phyloP scores from a whole-genome alignment of 1,139 yeast species.

The Entelexis sorbosivorans region DNA sequence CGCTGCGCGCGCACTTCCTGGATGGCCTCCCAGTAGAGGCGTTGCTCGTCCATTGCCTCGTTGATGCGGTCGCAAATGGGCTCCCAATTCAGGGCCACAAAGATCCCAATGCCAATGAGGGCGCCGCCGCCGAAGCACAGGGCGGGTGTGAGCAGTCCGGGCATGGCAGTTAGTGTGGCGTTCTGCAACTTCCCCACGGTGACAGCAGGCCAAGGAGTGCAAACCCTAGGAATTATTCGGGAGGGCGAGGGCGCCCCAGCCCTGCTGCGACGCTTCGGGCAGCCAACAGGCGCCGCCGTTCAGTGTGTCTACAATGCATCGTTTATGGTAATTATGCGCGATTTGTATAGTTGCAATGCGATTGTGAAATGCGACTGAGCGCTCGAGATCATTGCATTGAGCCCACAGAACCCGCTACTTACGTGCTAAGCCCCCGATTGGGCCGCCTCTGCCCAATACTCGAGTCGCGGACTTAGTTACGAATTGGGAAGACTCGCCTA shows the following conservation, averaged over 20 bases:
- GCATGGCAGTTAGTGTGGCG: constrained; percentile 5
- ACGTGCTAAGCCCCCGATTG: too few relatives aligned
- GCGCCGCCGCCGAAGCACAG: constrained; percentile 2
- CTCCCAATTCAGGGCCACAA: constrained; percentile 2
- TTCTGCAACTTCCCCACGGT: neutral
- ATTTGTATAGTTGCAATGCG: too few relatives aligned
- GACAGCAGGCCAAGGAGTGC: neutral
- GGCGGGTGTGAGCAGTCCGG: constrained; percentile 5
- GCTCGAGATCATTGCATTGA: too few relatives aligned
- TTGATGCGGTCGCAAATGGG: neutral
- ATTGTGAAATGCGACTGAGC: too few relatives aligned
- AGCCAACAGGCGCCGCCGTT: too few relatives aligned
- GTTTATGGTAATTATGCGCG: too few relatives aligned
- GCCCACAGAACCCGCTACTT: too few relatives aligned
- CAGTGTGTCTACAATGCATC: too few relatives aligned
- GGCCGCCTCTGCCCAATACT: too few relatives aligned
- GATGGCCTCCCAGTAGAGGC: constrained; percentile 1
- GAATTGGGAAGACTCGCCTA: too few relatives aligned
- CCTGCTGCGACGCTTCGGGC: neutral
- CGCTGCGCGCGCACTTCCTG: constrained; percentile 4
- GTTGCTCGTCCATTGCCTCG: neutral
- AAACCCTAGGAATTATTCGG: neutral
- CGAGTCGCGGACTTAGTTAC: too few relatives aligned
- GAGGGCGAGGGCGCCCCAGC: neutral
- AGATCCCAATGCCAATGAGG: constrained; percentile 1